Base-by-base conservation (phyloP, 768 basidiomycete species). In the Psilocybe sp. region DNA sequence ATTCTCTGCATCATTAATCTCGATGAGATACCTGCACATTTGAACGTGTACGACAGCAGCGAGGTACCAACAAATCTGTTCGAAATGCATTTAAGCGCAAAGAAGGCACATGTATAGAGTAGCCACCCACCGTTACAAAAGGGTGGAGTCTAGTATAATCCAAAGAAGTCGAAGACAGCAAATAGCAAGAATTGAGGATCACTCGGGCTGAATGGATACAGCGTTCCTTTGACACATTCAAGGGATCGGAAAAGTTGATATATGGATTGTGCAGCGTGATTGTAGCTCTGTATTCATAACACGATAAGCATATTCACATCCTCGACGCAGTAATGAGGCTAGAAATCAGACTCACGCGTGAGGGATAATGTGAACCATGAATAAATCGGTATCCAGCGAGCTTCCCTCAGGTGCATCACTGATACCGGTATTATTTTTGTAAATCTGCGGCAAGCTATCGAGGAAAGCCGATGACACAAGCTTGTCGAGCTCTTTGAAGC, bases 231-330 rank as follows among this genome's bases (percentile, higher is more conserved):
- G 91, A 92, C 10, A 77, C 52, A 58, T 81, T 80, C 50, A 76
- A 69, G 6, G 81, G 75, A 56, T 90, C 81, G 14, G 77, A 72
- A 61, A 92, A 85, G 64, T 92, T 83, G 50, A 92, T 73, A 65
- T 88, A 92, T 8, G 86, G 81, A 61, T 91, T 92, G 61, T 93
- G 91, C 46, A 93, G 76, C 5, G 92, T 92, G 54, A 93, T 93
- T 9, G 84, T 81, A 10, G 91, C 91, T n/a, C 90, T 92, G 61
- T 49, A 37, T 28, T 57, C 49, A 58, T 60, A 44, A 51, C 31
- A 40, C 47, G 50, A 34, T 16, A 39, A 40, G 34, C 12, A 53
- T 40, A 37, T 52, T 31, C 35, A 43, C 14, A 44, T 33, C 8
- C 33, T 19, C 43, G 49, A 19, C 10, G 31, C 16, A 3, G 9